These are phyloP conservation scores for Kodamaea leandrae DNA, from an alignment of 805 yeast genomes.

Conservation along the genomic window DNA sequence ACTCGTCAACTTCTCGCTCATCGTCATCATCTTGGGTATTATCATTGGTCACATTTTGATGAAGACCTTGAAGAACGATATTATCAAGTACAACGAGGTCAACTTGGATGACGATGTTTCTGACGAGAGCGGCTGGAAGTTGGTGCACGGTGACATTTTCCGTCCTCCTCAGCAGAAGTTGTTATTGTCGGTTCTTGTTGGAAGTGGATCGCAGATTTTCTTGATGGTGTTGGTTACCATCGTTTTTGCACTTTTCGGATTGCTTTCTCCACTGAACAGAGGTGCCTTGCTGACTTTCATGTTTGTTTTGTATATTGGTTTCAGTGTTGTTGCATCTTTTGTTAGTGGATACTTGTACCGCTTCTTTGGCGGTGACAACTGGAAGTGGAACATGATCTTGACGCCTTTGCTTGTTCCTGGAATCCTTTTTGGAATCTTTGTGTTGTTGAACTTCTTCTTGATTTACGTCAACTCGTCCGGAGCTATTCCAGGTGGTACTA, in stretches of 20 bases:
- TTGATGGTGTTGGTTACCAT: constrained; percentile 73
- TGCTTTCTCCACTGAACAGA: constrained; percentile 90
- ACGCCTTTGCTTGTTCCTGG: constrained; percentile 91
- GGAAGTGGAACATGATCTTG: constrained; percentile 81
- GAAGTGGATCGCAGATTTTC: constrained; percentile 84
- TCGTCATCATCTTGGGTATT: constrained; percentile 72
- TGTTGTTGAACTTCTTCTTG: constrained; percentile 78
- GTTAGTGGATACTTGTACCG: constrained; percentile 84
- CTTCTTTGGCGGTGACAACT: constrained; percentile 85
- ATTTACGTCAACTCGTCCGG: constrained; percentile 81
- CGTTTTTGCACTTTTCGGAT: constrained; percentile 81
- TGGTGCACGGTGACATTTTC: constrained; percentile 93
- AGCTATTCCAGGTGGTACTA: constrained; percentile 89
- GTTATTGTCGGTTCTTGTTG: constrained; percentile 75
- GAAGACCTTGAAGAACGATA: constrained; percentile 80
- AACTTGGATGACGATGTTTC: constrained; percentile 82
- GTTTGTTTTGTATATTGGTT: constrained; percentile 78
- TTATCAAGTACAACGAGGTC: constrained; percentile 83
- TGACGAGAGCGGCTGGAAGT: constrained; percentile 96
- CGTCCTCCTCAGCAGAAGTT: constrained; percentile 73
- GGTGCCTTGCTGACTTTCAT: constrained; percentile 90
- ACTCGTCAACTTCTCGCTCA: constrained; percentile 76
- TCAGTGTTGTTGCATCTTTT: constrained; percentile 81
- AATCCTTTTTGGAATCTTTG: constrained; percentile 55
- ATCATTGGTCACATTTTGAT: constrained; percentile 76